Evolutionary conservation across 2,329 filamentous ascomycete genomes (phyloP).

Genomic region (Eutypa lata): DNA sequence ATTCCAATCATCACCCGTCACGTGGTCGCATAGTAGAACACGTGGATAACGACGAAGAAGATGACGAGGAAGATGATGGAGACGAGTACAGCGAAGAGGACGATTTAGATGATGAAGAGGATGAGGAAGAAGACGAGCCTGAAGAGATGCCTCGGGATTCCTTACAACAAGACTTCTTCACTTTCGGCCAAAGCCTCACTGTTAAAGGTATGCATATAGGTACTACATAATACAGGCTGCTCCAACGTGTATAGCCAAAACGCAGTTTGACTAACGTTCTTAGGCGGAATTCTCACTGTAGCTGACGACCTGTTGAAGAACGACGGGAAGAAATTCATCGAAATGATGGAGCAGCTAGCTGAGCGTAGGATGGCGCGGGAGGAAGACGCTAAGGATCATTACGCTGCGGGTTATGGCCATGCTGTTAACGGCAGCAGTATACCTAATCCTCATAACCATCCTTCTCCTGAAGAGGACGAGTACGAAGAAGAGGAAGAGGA

Average conservation of each 20-base stretch:
- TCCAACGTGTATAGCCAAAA: slow-evolving; percentile 14
- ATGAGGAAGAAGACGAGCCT: slow-evolving; percentile 50
- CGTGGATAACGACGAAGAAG: slow-evolving; percentile 53
- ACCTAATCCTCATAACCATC: slow-evolving; percentile 63
- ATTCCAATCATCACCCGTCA: slow-evolving; percentile 66
- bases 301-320: slow-evolving; percentile 98
- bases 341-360: slow-evolving; percentile 99
- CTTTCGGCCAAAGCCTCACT: slow-evolving; percentile 94
- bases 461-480: slow-evolving; percentile 73
- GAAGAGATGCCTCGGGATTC: slow-evolving; percentile 56
- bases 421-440: slow-evolving; percentile 58
- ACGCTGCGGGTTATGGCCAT: slow-evolving; percentile 57
- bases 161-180: slow-evolving; percentile 83
- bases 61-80: slow-evolving; percentile 49
- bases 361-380: slow-evolving; percentile 96
- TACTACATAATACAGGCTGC: slow-evolving; percentile 2
- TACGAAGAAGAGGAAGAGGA: slow-evolving; percentile 63
- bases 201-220: slow-evolving; percentile 69
- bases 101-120: slow-evolving; percentile 45
- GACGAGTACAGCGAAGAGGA: slow-evolving; percentile 49
- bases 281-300: slow-evolving; percentile 96
- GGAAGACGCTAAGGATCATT: slow-evolving; percentile 74
- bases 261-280: slow-evolving; percentile 33
- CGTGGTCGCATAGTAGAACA: slow-evolving; percentile 72
- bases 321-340: slow-evolving; percentile 98